A percentile compares a stretch with the other conserved stretches of the same genome.
Conservation (phyloP, 2,329 filamentous ascomycete genomes). For the Microcyclospora tardicrescens region DNA sequence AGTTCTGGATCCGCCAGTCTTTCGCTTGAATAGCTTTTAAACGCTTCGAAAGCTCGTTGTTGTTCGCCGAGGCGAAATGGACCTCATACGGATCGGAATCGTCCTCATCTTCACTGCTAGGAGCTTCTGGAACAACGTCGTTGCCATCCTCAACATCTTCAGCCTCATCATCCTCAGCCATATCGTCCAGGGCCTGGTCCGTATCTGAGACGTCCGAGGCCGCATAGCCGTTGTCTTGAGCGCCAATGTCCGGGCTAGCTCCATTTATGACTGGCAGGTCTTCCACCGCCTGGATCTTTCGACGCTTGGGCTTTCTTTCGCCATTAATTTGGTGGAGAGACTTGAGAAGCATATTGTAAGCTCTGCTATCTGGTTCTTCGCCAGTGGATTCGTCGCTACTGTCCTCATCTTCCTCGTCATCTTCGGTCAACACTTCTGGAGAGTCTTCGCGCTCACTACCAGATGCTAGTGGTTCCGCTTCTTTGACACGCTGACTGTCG, state of each 20-base stretch:
- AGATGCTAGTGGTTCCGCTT: constrained; percentile 13
- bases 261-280: neutral
- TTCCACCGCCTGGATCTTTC: constrained; percentile 34
- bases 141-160: constrained; percentile 28
- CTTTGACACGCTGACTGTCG: constrained; percentile 22
- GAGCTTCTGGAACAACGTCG: constrained; percentile 25
- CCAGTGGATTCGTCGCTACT: constrained; percentile 20
- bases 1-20: constrained; percentile 31
- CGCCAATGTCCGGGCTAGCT: no score
- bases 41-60: constrained; percentile 42
- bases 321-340: constrained; percentile 35
- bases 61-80: constrained; percentile 62
- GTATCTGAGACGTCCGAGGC: no score
- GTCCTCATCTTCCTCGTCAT: constrained; percentile 11
- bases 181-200: constrained; percentile 1
- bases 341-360: constrained; percentile 46
- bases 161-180: constrained; percentile 31
- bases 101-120: constrained; percentile 14
- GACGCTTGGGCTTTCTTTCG: constrained; percentile 37
- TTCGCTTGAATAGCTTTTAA: constrained; percentile 35
- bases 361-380: constrained; percentile 23
- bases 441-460: constrained; percentile 12
- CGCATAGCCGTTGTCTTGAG: no score
- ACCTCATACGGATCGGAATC: constrained; percentile 59
- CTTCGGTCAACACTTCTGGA: constrained; percentile 7